phyloP scores from a whole-genome alignment of 306 rosid species.

The Cucumis hystrix region DNA sequence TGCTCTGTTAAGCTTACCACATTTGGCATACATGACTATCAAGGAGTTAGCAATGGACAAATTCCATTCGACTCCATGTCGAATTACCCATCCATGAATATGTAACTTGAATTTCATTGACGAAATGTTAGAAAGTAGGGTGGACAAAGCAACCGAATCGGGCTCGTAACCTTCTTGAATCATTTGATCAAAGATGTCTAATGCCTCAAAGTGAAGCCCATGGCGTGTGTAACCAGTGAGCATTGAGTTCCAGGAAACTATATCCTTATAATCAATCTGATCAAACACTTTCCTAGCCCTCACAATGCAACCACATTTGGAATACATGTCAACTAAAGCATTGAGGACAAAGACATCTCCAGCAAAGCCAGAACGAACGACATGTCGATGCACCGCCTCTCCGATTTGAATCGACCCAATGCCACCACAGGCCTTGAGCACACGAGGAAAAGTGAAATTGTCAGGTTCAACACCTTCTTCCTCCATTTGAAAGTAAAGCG shows the following conservation, averaged over 20 bases:
- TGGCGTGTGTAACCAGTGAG: conserved; percentile 56
- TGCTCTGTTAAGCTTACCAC: conserved; percentile 35
- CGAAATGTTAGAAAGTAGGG: conserved; percentile 27
- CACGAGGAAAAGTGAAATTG: conserved; percentile 59
- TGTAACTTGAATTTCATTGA: conserved; percentile 34
- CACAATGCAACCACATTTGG: conserved; percentile 82
- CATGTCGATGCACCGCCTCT: conserved; percentile 62
- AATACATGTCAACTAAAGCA: conserved; percentile 77
- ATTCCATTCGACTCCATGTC: conserved; percentile 48
- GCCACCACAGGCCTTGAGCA: conserved; percentile 71
- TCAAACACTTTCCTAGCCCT: conserved; percentile 58
- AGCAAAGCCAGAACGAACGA: conserved; percentile 45
- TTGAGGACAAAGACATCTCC: conserved; percentile 60
- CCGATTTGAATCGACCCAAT: conserved; percentile 64
- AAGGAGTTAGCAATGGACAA: conserved; percentile 59
- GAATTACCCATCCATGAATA: conserved; percentile 68
- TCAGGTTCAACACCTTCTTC: conserved; percentile 72
- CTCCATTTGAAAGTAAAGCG: conserved; percentile 84
- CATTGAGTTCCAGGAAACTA: conserved; percentile 83
- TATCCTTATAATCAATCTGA: conserved; percentile 38
- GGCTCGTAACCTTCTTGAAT: conserved; percentile 38
- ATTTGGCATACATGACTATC: conserved; percentile 48
- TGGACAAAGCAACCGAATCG: conserved; percentile 51
- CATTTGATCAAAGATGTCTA: conserved; percentile 38
- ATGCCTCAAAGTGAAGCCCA: conserved; percentile 45